Evolutionary conservation across 1,284 basidiomycete species (phyloP).

Genomic region (Malassezia slooffiae): DNA sequence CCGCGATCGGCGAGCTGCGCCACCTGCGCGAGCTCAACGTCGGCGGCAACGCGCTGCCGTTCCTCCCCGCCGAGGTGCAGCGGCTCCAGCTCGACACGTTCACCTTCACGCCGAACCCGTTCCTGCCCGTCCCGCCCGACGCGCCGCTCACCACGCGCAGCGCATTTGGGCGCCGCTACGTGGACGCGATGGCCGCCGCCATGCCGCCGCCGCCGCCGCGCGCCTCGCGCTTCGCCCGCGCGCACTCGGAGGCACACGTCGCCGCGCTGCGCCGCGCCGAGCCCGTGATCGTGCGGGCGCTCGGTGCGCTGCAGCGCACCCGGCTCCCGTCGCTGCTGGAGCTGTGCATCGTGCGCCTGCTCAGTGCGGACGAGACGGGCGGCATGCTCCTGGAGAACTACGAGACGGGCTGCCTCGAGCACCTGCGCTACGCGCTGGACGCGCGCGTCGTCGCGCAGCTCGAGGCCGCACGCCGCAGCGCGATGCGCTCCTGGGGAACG

Average conservation of each 20-base stretch:
- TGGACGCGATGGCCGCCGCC: not conserved
- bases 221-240: conserved; percentile 10
- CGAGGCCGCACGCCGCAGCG: conserved; percentile 37
- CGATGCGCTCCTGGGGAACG: conserved; percentile 30
- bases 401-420: conserved; percentile 32
- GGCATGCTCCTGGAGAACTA: conserved; percentile 27
- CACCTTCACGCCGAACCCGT: conserved; percentile 39
- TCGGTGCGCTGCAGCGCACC: conserved; percentile 16
- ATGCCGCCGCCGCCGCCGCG: not conserved
- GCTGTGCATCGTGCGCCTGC: conserved; percentile 32
- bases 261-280: not conserved
- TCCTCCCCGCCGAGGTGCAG: conserved; percentile 40
- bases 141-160: conserved; percentile 13
- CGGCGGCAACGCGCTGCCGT: conserved; percentile 28
- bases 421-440: conserved; percentile 21
- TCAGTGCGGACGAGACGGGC: conserved; percentile 20
- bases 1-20: conserved; percentile 35
- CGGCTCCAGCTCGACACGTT: conserved; percentile 33
- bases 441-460: conserved; percentile 21
- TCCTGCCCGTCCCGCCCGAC: conserved; percentile 20
- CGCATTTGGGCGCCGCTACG: conserved; percentile 16
- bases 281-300: conserved; percentile 13
- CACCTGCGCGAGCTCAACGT: conserved; percentile 38
- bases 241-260: conserved; percentile 13
- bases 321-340: conserved; percentile 23